Base-by-base conservation (phyloP, 306 rosid species). In the Dryas drummondii region DNA sequence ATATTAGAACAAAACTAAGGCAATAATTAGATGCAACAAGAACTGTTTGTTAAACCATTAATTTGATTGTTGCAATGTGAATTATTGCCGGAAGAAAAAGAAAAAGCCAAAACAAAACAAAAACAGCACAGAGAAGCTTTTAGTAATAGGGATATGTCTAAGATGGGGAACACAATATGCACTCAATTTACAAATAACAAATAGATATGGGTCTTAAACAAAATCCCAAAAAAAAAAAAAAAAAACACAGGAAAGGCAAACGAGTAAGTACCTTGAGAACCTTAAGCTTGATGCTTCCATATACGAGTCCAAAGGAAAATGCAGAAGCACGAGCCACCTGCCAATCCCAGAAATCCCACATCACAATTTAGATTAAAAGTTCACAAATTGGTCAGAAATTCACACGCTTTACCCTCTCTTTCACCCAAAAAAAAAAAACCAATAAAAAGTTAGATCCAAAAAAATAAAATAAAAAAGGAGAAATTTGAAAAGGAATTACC, bases 311-410 rank as follows among this genome's bases (percentile, higher is more conserved):
- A 63, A 88, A 32, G 7, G 98, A 89, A 79, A 91, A 86, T 54
- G 96, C 97, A 5, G 98, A 94, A 57, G 80, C 97, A 57, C 98
- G 89, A 79, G 97, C 98, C 54, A 94, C 97, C 98, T 94, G 75
- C 63, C 37, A 72, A 68, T 50, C n/a, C 13, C 73, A 44, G 26
- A 7, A 50, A 80, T 71, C 51, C 70, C 55, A 52, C 16, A 3
- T 50, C 15, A 51, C 17, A 40, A 48, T 55, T 40, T 42, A 58
- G 47, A 70, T 66, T 54, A 6, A 32, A 2, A 63, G 5, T 42
- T 37, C 22, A 46, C 8, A 56, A 56, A 54, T 12, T 17, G n/a
- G 60, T 7, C 50, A 26, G 16, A 63, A 61, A 32, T 37, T 41
- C 66, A 32, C 37, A 32, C 11, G 6, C 22, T 13, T 37, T 27